phyloP scores from a whole-genome alignment of 176 grass and related monocot species.

The Thalia dealbata region DNA sequence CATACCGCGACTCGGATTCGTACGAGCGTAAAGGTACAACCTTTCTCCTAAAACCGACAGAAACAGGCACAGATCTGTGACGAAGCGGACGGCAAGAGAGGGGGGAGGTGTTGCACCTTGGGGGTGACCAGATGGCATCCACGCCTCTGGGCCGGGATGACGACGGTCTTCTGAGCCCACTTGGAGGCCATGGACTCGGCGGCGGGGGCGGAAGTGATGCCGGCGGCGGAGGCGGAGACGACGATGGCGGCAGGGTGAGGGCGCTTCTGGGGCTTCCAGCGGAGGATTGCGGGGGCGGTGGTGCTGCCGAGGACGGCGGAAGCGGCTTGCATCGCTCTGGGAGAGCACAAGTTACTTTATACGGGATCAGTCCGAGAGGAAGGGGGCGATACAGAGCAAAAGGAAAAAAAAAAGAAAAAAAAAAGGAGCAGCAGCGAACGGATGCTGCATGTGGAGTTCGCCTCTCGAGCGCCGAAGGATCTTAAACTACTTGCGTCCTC shows the following conservation, averaged over 20 bases:
- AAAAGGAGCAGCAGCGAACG: no score
- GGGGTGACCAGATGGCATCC: conserved; percentile 91
- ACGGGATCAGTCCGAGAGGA: no score
- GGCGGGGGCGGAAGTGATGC: conserved; percentile 14
- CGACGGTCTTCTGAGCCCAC: conserved; percentile 83
- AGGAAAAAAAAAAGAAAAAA: no score
- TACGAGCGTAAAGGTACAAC: background rate
- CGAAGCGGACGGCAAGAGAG: background rate
- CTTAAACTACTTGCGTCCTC: no score
- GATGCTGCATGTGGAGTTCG: no score
- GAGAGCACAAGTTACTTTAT: background rate
- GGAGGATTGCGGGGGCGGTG: background rate
- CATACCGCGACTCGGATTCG: no score
- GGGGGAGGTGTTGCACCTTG: conserved; percentile 15
- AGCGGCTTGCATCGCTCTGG: conserved; percentile 1
- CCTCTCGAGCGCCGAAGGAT: no score
- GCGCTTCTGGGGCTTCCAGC: background rate
- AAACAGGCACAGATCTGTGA: background rate
- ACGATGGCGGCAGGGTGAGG: background rate
- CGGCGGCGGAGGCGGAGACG: conserved; percentile 23
- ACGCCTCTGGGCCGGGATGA: conserved; percentile 73
- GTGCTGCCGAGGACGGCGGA: background rate
- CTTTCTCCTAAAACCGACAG: background rate
- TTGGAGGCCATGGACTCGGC: conserved; percentile 42
- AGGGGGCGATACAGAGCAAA: no score